phyloP scores from a whole-genome alignment of 495 filamentous ascomycete genomes.

The Haplographium delicatum region DNA sequence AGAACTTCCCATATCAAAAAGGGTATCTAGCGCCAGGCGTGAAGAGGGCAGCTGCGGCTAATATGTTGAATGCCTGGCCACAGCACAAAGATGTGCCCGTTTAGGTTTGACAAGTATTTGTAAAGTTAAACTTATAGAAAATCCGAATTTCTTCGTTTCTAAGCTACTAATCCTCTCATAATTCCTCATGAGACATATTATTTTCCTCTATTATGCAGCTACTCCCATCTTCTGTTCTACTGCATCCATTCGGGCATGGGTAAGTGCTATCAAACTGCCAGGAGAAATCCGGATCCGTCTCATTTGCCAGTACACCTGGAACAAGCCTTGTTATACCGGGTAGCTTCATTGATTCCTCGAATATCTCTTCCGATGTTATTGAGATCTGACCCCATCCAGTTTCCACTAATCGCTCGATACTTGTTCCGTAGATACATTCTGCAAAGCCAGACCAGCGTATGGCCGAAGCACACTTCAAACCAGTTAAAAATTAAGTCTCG shows the following conservation, averaged over 20 bases:
- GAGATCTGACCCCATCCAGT: constrained; percentile 48
- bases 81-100: constrained; percentile 16
- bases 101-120: neutral
- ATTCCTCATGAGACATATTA: neutral
- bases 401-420: constrained; percentile 37
- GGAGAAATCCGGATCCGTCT: constrained; percentile 46
- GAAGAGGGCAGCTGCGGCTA: constrained; percentile 16
- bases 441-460: constrained; percentile 50
- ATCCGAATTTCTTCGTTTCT: neutral
- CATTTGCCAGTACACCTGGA: constrained; percentile 38
- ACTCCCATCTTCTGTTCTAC: constrained; percentile 9
- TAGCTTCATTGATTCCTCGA: constrained; percentile 36
- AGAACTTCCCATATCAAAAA: constrained; percentile 36
- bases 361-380: constrained; percentile 40
- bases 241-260: constrained; percentile 42
- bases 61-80: constrained; percentile 16
- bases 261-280: constrained; percentile 45
- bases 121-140: neutral
- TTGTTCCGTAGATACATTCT: constrained; percentile 50
- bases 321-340: constrained; percentile 32
- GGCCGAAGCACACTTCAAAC: constrained; percentile 50
- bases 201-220: neutral
- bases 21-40: constrained; percentile 22
- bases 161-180: neutral
- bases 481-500: neutral